These are phyloP conservation scores for Aegle marmelos DNA, from an alignment of 345 rosid species.

Conservation along the genomic window DNA sequence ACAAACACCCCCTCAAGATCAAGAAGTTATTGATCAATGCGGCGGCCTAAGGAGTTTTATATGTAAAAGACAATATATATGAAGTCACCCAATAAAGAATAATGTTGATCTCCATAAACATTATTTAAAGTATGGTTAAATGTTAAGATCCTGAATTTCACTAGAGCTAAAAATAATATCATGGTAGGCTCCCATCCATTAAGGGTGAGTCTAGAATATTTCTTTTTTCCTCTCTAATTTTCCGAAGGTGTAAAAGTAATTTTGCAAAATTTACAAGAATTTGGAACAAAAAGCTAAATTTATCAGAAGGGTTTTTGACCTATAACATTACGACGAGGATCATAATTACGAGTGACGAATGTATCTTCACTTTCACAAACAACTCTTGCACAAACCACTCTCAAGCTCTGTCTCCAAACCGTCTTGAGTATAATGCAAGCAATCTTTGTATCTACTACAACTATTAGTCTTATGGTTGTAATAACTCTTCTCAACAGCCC, in stretches of 20 bases:
- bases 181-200: no score
- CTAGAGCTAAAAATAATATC: not conserved
- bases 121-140: no score
- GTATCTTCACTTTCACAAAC: constrained; percentile 49
- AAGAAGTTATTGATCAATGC: no score
- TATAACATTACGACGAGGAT: constrained; percentile 61
- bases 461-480: constrained; percentile 41
- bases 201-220: no score
- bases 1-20: no score
- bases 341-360: constrained; percentile 51
- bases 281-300: no score
- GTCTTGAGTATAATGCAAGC: constrained; percentile 66
- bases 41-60: no score
- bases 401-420: constrained; percentile 58
- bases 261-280: not conserved
- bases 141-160: not conserved
- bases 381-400: constrained; percentile 52
- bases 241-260: not conserved
- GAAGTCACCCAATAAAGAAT: no score
- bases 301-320: constrained; percentile 61
- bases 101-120: no score
- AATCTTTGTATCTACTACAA: constrained; percentile 37
- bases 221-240: no score
- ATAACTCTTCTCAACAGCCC: constrained; percentile 50
- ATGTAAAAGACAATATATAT: no score